Conservation (phyloP, 805 yeast genomes). For the Lachancea sp. region DNA sequence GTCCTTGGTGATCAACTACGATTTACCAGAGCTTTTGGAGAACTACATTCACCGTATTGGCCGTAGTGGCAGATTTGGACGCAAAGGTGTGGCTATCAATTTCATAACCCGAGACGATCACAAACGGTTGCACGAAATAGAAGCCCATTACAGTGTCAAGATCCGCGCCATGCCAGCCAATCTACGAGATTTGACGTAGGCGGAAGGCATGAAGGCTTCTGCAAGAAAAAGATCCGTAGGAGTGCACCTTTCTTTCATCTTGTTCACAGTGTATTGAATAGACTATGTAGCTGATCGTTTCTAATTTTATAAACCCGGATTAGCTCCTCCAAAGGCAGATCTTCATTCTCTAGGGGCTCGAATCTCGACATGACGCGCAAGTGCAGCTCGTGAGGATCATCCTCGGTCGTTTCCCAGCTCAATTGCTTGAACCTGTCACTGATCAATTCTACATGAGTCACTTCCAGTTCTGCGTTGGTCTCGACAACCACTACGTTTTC, state of each 20-base stretch:
- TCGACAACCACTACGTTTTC: conserved; percentile 27
- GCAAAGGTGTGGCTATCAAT: conserved; percentile 97
- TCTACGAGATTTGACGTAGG: conserved; percentile 36
- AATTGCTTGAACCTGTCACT: conserved; percentile 27
- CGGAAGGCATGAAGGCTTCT: not conserved
- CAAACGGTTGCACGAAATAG: conserved; percentile 73
- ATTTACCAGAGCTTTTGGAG: conserved; percentile 82
- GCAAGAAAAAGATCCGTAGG: no score
- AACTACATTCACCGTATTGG: conserved; percentile 97
- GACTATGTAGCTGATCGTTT: conserved; percentile 5
- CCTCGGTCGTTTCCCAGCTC: conserved; percentile 10
- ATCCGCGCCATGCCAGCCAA: conserved; percentile 90
- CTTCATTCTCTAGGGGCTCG: conserved; percentile 10
- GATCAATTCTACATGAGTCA: conserved; percentile 21
- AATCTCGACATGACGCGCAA: conserved; percentile 28
- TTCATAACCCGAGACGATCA: conserved; percentile 79
- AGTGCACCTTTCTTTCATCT: no score
- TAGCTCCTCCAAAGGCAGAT: conserved; percentile 3
- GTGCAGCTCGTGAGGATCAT: conserved; percentile 14
- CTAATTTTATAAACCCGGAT: conserved; percentile 3
- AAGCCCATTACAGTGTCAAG: conserved; percentile 81
- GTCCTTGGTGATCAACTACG: conserved; percentile 90
- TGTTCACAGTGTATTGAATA: conserved; percentile 2
- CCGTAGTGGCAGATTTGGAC: conserved; percentile 97
- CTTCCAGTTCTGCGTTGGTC: conserved; percentile 14